Base-by-base conservation (phyloP, 108 stramenopile species). In the Cyclotella distinguenda region DNA sequence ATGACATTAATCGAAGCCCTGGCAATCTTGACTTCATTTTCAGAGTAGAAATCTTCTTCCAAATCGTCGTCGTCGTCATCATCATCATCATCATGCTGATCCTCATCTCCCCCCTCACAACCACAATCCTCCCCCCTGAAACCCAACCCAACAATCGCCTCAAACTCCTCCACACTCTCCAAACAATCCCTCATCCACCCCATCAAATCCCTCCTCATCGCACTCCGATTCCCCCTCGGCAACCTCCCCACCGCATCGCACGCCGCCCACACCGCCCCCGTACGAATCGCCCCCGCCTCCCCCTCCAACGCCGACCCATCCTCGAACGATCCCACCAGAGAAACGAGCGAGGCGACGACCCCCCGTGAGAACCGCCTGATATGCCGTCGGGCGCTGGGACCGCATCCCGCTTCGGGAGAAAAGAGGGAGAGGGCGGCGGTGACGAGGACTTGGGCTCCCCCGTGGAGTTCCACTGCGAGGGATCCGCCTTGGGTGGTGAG, bases 121-220 rank as follows among this genome's bases (percentile, higher is more conserved):
- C n/a, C n/a, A n/a, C n/a, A n/a, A n/a, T n/a, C n/a, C 0, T 1
- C 60, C 3, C 21, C 45, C 23, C 22, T 45, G 15, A 77, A 72
- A 46, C 88, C 86, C 46, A 72, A 49, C 4, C 77, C 81, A 49
- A 93, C 54, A 68, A 88, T 58, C 60, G 88, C 88, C 48, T 86
- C 78, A 77, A 93, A 93, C 57, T 93, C 91, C 44, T 68, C 65
- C 68, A 83, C 74, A 16, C 82, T 88, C 42, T 93, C 91, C 31
- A 82, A 78, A 54, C 85, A 88, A 46, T 93, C 91, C 45, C 59
- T 74, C 9, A 81, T 77, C 82, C 85, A 93, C n/a, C 78, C 79
- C 35, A 88, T 78, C n/a, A 90, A 67, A 28, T 93, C 91, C 48
- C 88, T 66, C 51, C 87, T 77, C 74, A 90, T 90, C 6, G 84